phyloP scores from a whole-genome alignment of 2,329 filamentous ascomycete genomes.

The Aspergillus udagawae region DNA sequence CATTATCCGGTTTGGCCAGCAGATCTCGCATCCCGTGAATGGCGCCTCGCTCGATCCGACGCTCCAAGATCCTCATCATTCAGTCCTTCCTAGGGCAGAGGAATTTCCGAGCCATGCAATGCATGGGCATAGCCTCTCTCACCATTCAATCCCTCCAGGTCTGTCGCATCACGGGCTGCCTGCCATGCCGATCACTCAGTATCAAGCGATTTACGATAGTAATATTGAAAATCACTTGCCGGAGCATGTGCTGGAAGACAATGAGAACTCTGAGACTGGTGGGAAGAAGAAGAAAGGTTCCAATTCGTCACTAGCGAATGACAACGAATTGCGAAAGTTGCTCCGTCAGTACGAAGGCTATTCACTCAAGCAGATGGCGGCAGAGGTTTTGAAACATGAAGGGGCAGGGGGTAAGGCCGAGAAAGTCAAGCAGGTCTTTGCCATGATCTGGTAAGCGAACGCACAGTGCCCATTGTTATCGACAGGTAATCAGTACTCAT shows the following conservation, averaged over 20 bases:
- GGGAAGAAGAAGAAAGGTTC: slow-evolving; percentile 45
- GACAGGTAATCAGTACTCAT: slow-evolving; percentile 7
- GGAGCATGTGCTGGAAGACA: slow-evolving; percentile 37
- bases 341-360: slow-evolving; percentile 46
- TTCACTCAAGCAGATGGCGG: slow-evolving; percentile 44
- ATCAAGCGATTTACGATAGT: slow-evolving; percentile 39
- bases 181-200: slow-evolving; percentile 33
- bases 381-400: slow-evolving; percentile 48
- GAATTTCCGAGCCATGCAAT: slow-evolving; percentile 35
- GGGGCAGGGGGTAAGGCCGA: slow-evolving; percentile 48
- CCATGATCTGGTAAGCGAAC: slow-evolving; percentile 48
- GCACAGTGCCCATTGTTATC: background rate
- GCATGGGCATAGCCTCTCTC: slow-evolving; percentile 31
- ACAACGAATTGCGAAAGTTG: slow-evolving; percentile 46
- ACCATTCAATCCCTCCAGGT: slow-evolving; percentile 34
- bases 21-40: slow-evolving; percentile 36
- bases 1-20: slow-evolving; percentile 43
- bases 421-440: slow-evolving; percentile 51
- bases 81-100: slow-evolving; percentile 34
- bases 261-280: slow-evolving; percentile 42
- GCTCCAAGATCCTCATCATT: slow-evolving; percentile 35
- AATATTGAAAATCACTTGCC: slow-evolving; percentile 40
- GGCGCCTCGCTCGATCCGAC: slow-evolving; percentile 34
- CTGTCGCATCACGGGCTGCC: slow-evolving; percentile 31
- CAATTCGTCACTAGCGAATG: slow-evolving; percentile 46